These are phyloP conservation scores for Bryoerythrophyllum caledonicum DNA, from an alignment of 225 moss, liverwort and hornwort species.

Conservation along the genomic window DNA sequence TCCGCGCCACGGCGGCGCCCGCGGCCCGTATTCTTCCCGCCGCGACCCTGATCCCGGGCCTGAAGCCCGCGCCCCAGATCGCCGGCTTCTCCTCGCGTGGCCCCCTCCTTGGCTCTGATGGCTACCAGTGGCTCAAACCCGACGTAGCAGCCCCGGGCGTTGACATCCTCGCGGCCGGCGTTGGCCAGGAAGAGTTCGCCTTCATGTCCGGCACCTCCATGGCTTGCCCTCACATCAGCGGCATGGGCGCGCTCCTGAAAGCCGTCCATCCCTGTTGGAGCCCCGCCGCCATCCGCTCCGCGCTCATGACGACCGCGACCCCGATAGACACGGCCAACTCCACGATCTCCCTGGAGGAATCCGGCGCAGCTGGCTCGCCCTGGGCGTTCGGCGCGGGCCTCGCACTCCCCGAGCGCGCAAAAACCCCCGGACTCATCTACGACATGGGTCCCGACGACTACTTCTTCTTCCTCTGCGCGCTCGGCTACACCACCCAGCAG, in stretches of 20 bases:
- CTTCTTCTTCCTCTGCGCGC: slow-evolving; percentile 46
- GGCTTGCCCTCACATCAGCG: slow-evolving; percentile 70
- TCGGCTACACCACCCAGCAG: slow-evolving; percentile 23
- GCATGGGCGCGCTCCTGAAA: slow-evolving; percentile 55
- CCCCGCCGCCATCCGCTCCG: slow-evolving; percentile 67
- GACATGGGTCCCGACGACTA: slow-evolving; percentile 41
- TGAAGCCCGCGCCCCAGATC: slow-evolving; percentile 51
- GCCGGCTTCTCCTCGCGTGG: slow-evolving; percentile 60
- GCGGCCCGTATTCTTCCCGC: slow-evolving; percentile 39
- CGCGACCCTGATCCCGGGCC: slow-evolving; percentile 42
- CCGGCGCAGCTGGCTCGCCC: slow-evolving; percentile 5
- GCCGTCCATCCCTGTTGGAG: slow-evolving; percentile 58
- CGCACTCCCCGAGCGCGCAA: slow-evolving; percentile 42
- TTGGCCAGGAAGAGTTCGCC: slow-evolving; percentile 20
- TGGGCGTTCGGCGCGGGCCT: slow-evolving; percentile 50
- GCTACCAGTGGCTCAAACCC: slow-evolving; percentile 42
- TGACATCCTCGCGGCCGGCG: slow-evolving; percentile 54
- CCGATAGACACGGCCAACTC: slow-evolving; percentile 14
- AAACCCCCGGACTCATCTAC: slow-evolving; percentile 59
- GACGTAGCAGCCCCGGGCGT: slow-evolving; percentile 64
- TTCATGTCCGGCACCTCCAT: slow-evolving; percentile 65
- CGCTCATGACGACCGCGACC: slow-evolving; percentile 53
- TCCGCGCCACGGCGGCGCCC: neutral
- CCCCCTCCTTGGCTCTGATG: neutral
- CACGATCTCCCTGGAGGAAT: slow-evolving; percentile 23